Percentiles rank a stretch among this genome's conserved stretches.
Conservation (phyloP, 116 monocot species). For the Dioscorea cayenensis region DNA sequence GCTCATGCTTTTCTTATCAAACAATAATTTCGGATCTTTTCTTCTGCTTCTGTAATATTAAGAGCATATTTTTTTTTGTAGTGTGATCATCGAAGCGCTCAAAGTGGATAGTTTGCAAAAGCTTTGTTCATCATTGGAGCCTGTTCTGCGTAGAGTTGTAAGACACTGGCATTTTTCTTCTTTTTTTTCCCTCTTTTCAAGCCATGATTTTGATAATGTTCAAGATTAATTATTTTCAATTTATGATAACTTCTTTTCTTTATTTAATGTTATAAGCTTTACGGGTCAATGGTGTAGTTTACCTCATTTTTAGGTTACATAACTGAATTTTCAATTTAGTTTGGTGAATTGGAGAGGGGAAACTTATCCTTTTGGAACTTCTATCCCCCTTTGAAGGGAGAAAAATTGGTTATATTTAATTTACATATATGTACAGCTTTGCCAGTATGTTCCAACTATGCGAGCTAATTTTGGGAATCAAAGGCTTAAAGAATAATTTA, state of each 20-base stretch:
- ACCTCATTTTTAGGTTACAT: too few species aligned
- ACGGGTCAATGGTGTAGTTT: not conserved
- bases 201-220: not conserved
- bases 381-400: too few species aligned
- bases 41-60: not conserved
- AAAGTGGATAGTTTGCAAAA: constrained; percentile 77
- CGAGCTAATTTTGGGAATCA: not conserved
- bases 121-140: constrained; percentile 87
- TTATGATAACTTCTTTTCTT: not conserved
- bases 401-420: too few species aligned
- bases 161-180: constrained; percentile 9
- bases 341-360: too few species aligned
- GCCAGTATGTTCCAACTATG: not conserved
- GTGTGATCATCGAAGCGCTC: constrained; percentile 84
- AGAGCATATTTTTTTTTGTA: constrained; percentile 15
- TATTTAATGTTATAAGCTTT: too few species aligned
- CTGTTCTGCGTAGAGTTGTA: constrained; percentile 87
- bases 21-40: not conserved
- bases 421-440: not conserved
- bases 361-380: too few species aligned
- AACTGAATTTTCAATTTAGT: too few species aligned
- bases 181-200: not conserved
- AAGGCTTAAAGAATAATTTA: not conserved
- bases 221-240: not conserved
- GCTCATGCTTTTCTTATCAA: not conserved